Evolutionary conservation across 257 asterid species (phyloP), one percentile per base, ranked within the genome.

Genomic region (Penstemon eatonii): DNA sequence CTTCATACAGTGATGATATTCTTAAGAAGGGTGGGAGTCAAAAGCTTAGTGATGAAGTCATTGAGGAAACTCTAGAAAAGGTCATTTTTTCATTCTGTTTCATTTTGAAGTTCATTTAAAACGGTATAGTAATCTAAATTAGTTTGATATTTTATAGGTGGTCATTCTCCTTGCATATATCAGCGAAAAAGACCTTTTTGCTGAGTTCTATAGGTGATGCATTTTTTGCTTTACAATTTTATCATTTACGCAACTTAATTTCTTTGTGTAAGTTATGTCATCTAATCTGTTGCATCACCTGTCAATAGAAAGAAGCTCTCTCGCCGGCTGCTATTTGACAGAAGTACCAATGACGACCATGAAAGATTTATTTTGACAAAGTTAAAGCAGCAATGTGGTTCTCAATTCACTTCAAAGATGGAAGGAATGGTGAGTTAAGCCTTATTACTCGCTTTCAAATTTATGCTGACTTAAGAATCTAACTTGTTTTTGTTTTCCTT

Each of bases 341-440:
- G 71, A 69, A 79, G 80, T 69, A 76, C 70, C 55, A 81, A 67
- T 63, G 85, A 84, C 19, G 89, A 87, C 50, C 87, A 74, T 39
- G 94, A 84, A 59, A 77, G 82, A 68, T 69, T 67, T 2, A 71
- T 84, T 69, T 56, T 87, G 60, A 68, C 85, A 3, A 84, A 82
- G 82, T 33, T 84, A 67, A 84, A 87, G 75, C 89, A 84, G 45
- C 83, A 71, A 45, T 84, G 71, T 42, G 90, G 94, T 61, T 84
- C 78, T 15, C 87, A 78, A 18, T 86, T 75, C 66, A 87, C 89
- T 15, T 87, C 87, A 46, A 87, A 87, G 70, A 75, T 87, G 90
- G 94, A 87, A 71, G 89, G 89, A 52, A 87, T 87, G 87, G 91
- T 85, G 39, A 51, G 78, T 75, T 38, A 19, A 18, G 39, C 18